Percentiles rank a stretch among this genome's conserved stretches.
Evolutionary conservation across 352 stramenopile genomes (phyloP).

Genomic region (Pythium rishiriense): DNA sequence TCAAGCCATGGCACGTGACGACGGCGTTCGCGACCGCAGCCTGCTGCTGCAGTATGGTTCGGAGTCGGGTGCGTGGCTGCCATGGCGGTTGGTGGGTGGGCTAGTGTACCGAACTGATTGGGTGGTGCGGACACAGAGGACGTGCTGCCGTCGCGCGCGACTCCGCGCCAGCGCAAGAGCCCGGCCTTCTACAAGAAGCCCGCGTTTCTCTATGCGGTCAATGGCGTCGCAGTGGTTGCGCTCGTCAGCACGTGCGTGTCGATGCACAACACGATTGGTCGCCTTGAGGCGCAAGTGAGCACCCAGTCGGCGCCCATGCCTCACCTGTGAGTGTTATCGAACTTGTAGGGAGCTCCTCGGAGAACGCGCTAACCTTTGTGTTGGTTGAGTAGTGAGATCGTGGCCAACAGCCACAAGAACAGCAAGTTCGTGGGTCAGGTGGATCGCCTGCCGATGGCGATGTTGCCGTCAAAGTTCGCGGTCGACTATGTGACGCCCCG

Average conservation of each 20-base stretch:
- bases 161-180: constrained; percentile 6
- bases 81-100: background rate
- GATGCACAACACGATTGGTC: constrained; percentile 70
- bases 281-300: constrained; percentile 41
- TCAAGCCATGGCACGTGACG: constrained; percentile 10
- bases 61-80: constrained; percentile 29
- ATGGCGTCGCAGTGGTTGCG: constrained; percentile 55
- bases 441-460: constrained; percentile 57
- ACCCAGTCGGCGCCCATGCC: constrained; percentile 13
- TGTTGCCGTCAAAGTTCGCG: constrained; percentile 79
- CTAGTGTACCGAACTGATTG: background rate
- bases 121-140: constrained; percentile 8
- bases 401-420: constrained; percentile 22
- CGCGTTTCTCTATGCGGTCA: constrained; percentile 52
- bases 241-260: constrained; percentile 64
- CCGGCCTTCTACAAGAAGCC: constrained; percentile 34
- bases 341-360: background rate
- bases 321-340: constrained; percentile 3
- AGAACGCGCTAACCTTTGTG: background rate
- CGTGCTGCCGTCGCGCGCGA: constrained; percentile 19
- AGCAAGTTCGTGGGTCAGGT: constrained; percentile 28
- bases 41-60: constrained; percentile 67
- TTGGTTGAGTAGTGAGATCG: constrained; percentile 15
- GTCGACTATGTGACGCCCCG: constrained; percentile 78
- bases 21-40: constrained; percentile 44